Conservation (phyloP, 257 asterid genomes). For the Linaria vulgaris region DNA sequence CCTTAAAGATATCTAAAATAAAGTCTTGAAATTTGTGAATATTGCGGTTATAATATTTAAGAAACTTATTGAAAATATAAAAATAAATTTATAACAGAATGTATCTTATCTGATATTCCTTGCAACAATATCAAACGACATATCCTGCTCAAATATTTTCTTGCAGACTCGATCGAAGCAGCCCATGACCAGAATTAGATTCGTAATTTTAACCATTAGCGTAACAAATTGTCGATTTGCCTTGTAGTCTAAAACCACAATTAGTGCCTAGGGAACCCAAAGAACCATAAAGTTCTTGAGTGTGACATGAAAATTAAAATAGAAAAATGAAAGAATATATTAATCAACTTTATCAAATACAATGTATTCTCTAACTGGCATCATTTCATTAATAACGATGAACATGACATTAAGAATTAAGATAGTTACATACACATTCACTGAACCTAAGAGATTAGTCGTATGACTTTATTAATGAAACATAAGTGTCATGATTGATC, state of each 20-base stretch:
- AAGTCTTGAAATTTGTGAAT: no score
- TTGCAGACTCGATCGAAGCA: not conserved
- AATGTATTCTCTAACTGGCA: not conserved
- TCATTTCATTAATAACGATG: not conserved
- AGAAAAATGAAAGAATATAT: no score
- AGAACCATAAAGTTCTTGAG: no score
- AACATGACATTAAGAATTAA: not conserved
- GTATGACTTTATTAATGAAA: not conserved
- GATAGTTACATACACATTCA: not conserved
- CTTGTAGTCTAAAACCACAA: not conserved
- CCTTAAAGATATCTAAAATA: no score
- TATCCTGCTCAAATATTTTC: constrained; percentile 15
- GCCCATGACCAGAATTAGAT: constrained; percentile 6
- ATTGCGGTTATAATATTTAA: no score
- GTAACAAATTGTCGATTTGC: constrained; percentile 2
- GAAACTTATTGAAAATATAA: no score
- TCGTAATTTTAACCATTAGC: not conserved
- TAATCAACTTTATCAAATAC: no score
- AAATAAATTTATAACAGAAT: no score
- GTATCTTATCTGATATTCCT: not conserved
- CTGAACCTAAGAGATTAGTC: not conserved
- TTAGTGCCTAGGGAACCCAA: not conserved
- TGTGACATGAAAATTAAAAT: no score
- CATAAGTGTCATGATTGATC: not conserved
- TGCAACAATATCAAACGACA: constrained; percentile 16